Percentiles rank a stretch among this genome's conserved stretches.
Evolutionary conservation across 345 rosid genomes (phyloP).

Genomic region (Dipteronia sinensis): DNA sequence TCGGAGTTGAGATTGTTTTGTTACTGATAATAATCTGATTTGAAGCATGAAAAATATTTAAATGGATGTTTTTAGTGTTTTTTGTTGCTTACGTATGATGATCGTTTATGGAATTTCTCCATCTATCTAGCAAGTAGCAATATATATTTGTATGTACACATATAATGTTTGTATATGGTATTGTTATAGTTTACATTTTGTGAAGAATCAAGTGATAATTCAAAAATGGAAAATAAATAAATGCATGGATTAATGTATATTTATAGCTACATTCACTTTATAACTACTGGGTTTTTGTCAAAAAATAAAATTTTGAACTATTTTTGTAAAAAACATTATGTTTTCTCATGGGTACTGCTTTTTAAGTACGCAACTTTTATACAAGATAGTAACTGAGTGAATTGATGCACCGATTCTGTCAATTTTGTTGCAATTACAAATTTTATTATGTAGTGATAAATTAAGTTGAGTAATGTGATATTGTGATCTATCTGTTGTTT

Average conservation of each 20-base stretch:
- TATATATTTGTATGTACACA: neutral
- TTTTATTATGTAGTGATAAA: slow-evolving; percentile 10
- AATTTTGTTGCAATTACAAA: slow-evolving; percentile 6
- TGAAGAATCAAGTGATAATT: slow-evolving; percentile 14
- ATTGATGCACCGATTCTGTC: slow-evolving; percentile 14
- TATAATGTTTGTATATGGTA: slow-evolving; percentile 1
- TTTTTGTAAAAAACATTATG: neutral
- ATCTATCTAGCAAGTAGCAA: neutral
- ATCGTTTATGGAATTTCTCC: neutral
- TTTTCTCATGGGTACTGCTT: slow-evolving; percentile 20
- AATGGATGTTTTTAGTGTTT: too few relatives aligned
- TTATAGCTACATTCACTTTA: slow-evolving; percentile 36
- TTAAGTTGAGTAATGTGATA: slow-evolving; percentile 14
- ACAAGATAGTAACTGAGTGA: neutral
- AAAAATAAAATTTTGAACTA: slow-evolving; percentile 13
- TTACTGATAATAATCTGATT: slow-evolving; percentile 19
- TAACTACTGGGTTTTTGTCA: slow-evolving; percentile 16
- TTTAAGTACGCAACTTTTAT: slow-evolving; percentile 18
- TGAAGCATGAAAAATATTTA: neutral
- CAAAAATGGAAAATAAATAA: slow-evolving; percentile 22
- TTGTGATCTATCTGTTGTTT: slow-evolving; percentile 15
- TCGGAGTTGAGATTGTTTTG: slow-evolving; percentile 25
- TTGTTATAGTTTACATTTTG: slow-evolving; percentile 5
- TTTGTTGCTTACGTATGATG: neutral
- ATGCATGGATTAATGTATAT: slow-evolving; percentile 16